These are phyloP conservation scores for Diaporthe caulivora DNA, from an alignment of 2,329 filamentous ascomycete species.

Conservation along the genomic window DNA sequence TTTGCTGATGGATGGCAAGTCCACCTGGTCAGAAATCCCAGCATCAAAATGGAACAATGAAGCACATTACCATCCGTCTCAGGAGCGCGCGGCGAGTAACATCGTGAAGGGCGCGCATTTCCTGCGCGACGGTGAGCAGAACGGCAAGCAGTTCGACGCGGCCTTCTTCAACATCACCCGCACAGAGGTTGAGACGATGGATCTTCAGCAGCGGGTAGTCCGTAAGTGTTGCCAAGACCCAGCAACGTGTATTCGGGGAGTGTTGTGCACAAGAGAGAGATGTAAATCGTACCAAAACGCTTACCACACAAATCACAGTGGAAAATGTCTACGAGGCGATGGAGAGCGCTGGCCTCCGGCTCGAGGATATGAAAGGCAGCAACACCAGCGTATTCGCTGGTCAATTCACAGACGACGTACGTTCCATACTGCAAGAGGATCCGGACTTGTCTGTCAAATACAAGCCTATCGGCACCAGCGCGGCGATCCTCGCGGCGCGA, in stretches of 20 bases:
- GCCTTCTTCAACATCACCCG: slow-evolving; percentile 37
- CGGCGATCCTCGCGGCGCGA: slow-evolving; percentile 54
- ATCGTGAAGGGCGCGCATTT: slow-evolving; percentile 34
- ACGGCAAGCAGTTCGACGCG: slow-evolving; percentile 36
- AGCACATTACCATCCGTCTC: slow-evolving; percentile 30
- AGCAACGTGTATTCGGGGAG: background rate
- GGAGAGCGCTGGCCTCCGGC: slow-evolving; percentile 36
- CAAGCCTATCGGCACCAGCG: slow-evolving; percentile 51
- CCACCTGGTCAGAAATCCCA: slow-evolving; percentile 31
- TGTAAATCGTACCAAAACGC: background rate
- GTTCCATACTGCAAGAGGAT: slow-evolving; percentile 44
- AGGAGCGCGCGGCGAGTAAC: slow-evolving; percentile 27
- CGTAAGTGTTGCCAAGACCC: slow-evolving; percentile 19
- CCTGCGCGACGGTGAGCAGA: slow-evolving; percentile 34
- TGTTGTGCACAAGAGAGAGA: background rate
- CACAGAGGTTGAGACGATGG: slow-evolving; percentile 34
- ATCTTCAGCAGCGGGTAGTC: slow-evolving; percentile 33
- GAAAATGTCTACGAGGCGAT: slow-evolving; percentile 37
- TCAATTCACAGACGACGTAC: slow-evolving; percentile 50
- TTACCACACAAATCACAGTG: slow-evolving; percentile 30
- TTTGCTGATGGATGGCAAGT: slow-evolving; percentile 32
- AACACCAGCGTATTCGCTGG: slow-evolving; percentile 52
- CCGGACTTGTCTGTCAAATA: slow-evolving; percentile 47
- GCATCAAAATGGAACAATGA: slow-evolving; percentile 31
- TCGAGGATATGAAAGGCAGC: slow-evolving; percentile 47